Percentiles rank a stretch among this genome's conserved stretches.
Conservation (phyloP, 1,139 yeast genomes). For the Pichia sp. region DNA sequence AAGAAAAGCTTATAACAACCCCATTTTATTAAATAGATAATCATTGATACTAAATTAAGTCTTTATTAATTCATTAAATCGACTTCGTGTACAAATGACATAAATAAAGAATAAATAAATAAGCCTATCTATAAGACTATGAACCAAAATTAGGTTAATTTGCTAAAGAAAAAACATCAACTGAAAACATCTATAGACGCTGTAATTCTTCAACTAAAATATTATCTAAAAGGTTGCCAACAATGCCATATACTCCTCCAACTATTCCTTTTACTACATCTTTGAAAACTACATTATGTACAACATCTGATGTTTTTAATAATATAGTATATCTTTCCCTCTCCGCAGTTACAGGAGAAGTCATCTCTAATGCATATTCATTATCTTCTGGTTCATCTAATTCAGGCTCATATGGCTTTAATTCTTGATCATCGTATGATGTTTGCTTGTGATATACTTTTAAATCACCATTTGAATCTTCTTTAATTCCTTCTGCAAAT, state of each 20-base stretch:
- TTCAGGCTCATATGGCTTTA: slow-evolving; percentile 30
- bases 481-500: slow-evolving; percentile 70
- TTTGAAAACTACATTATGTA: slow-evolving; percentile 47
- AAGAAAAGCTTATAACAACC: background rate
- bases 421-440: slow-evolving; percentile 46
- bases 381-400: slow-evolving; percentile 24
- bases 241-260: background rate
- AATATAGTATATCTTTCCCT: slow-evolving; percentile 46
- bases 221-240: slow-evolving; percentile 1
- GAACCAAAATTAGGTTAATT: too few species aligned
- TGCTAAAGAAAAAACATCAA: too few species aligned
- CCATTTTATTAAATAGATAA: too few species aligned
- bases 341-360: slow-evolving; percentile 43
- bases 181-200: too few species aligned
- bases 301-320: slow-evolving; percentile 48
- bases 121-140: too few species aligned
- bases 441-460: slow-evolving; percentile 57
- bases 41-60: too few species aligned
- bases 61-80: too few species aligned
- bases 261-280: slow-evolving; percentile 15
- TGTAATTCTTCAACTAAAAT: slow-evolving; percentile 5
- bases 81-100: too few species aligned
- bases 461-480: slow-evolving; percentile 50
- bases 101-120: too few species aligned
- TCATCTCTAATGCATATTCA: slow-evolving; percentile 41